phyloP scores from a whole-genome alignment of 2,329 filamentous ascomycete species.

The Ophiocordyceps australis region DNA sequence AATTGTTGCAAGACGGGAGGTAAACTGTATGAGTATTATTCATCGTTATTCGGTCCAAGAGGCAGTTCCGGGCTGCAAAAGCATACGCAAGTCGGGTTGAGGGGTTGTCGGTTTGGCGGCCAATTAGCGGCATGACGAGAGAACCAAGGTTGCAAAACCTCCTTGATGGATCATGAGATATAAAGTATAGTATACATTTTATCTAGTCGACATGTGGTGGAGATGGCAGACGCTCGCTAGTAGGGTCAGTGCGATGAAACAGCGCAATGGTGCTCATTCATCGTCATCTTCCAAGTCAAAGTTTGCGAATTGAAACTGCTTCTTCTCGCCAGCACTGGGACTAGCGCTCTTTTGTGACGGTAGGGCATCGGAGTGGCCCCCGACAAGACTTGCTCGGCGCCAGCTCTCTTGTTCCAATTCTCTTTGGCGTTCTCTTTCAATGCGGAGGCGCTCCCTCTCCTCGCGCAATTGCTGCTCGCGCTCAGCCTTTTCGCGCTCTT shows the following conservation, averaged over 20 bases:
- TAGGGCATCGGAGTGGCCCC: conserved; percentile 7
- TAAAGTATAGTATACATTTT: neutral
- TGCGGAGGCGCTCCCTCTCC: conserved; percentile 18
- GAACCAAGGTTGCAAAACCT: too few relatives aligned
- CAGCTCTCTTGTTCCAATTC: conserved; percentile 23
- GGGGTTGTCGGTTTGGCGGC: too few relatives aligned
- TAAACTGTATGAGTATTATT: too few relatives aligned
- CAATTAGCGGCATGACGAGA: too few relatives aligned
- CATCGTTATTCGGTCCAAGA: too few relatives aligned
- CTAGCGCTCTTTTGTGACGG: conserved; percentile 8
- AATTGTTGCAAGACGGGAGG: too few relatives aligned
- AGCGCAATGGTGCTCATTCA: conserved; percentile 7
- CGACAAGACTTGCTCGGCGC: conserved; percentile 18
- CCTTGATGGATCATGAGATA: too few relatives aligned
- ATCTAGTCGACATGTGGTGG: too few relatives aligned
- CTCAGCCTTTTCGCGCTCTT: conserved; percentile 26
- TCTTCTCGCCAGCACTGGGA: conserved; percentile 18
- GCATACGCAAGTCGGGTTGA: too few relatives aligned
- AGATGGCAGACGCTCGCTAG: neutral
- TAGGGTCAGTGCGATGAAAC: neutral
- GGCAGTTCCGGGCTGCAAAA: too few relatives aligned
- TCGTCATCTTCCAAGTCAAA: conserved; percentile 30
- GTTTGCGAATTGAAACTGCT: conserved; percentile 38
- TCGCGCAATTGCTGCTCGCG: conserved; percentile 21
- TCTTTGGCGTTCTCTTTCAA: conserved; percentile 23